A percentile compares a stretch with the other conserved stretches of the same genome.
Evolutionary conservation across 495 filamentous ascomycete species (phyloP).

Genomic region (Penicillium roqueforti): DNA sequence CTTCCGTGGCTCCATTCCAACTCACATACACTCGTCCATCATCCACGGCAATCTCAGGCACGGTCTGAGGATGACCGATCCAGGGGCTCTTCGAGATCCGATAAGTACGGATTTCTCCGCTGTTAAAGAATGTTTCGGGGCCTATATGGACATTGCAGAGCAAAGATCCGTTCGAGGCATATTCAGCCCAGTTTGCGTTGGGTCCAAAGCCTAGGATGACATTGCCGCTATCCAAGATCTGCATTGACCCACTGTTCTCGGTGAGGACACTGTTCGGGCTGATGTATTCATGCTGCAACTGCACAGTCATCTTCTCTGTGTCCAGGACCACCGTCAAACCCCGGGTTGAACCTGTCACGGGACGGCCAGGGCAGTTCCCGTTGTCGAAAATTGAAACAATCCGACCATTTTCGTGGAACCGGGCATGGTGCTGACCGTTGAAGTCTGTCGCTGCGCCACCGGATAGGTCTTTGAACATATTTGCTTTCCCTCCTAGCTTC

Average conservation of each 20-base stretch:
- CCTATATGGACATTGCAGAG: background rate
- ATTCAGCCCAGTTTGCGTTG: conserved; percentile 2
- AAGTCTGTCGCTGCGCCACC: background rate
- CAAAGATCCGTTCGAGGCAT: background rate
- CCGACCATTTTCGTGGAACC: conserved; percentile 16
- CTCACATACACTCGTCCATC: conserved; percentile 15
- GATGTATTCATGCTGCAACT: background rate
- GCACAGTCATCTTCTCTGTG: background rate
- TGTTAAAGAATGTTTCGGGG: background rate
- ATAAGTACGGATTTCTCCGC: background rate
- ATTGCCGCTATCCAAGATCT: conserved; percentile 1
- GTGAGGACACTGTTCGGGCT: background rate
- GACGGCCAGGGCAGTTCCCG: background rate
- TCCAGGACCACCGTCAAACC: background rate
- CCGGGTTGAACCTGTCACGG: background rate
- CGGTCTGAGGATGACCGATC: background rate
- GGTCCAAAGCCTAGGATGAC: background rate
- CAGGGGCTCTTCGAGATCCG: background rate
- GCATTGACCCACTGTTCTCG: background rate
- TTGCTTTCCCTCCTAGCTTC: conserved; percentile 39
- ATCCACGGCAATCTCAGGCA: conserved; percentile 12
- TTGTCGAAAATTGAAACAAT: conserved; percentile 23
- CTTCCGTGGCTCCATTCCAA: conserved; percentile 49
- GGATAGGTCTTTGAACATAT: conserved; percentile 15
- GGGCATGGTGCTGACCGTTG: conserved; percentile 22